Conservation (phyloP, 371 early-diverging fungal species). For the Caulochytrium protostelioides region DNA sequence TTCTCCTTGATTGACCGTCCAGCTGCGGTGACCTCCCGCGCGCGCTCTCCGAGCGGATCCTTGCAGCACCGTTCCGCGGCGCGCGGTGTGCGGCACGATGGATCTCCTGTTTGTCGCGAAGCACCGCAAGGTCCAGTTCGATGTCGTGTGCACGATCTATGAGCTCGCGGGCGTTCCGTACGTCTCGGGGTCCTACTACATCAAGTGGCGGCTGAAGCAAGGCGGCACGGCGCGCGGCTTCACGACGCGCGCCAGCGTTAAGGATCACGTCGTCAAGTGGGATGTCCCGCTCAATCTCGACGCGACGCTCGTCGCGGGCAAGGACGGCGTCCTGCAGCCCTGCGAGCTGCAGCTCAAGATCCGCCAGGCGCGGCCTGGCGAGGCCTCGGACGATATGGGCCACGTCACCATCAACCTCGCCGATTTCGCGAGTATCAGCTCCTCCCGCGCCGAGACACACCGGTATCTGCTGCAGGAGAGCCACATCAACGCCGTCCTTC, state of each 20-base stretch:
- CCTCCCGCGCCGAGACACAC: slow-evolving; percentile 7
- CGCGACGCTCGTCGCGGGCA: slow-evolving; percentile 22
- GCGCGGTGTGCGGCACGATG: no score
- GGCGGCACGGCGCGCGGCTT: slow-evolving; percentile 19
- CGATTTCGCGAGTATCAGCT: slow-evolving; percentile 22
- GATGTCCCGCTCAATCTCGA: slow-evolving; percentile 20
- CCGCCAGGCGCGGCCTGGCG: slow-evolving; percentile 23
- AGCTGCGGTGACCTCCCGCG: no score
- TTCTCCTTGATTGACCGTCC: no score
- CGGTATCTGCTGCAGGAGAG: slow-evolving; percentile 32
- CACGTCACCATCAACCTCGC: slow-evolving; percentile 25
- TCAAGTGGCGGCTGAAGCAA: slow-evolving; percentile 36
- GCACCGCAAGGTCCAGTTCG: slow-evolving; percentile 32
- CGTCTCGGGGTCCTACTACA: slow-evolving; percentile 37
- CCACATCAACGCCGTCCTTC: slow-evolving; percentile 28
- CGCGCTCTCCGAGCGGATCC: no score
- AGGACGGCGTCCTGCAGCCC: slow-evolving; percentile 29
- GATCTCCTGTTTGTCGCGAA: slow-evolving; percentile 33
- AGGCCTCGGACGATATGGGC: slow-evolving; percentile 31
- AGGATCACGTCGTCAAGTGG: slow-evolving; percentile 31
- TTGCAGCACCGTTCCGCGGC: no score
- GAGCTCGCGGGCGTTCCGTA: slow-evolving; percentile 42
- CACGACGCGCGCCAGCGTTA: slow-evolving; percentile 31
- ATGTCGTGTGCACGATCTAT: slow-evolving; percentile 21
- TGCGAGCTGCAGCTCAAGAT: slow-evolving; percentile 32